A percentile compares a stretch with the other conserved stretches of the same genome.
Evolutionary conservation across 441 rosid species (phyloP).

Genomic region (Daphne laureola): DNA sequence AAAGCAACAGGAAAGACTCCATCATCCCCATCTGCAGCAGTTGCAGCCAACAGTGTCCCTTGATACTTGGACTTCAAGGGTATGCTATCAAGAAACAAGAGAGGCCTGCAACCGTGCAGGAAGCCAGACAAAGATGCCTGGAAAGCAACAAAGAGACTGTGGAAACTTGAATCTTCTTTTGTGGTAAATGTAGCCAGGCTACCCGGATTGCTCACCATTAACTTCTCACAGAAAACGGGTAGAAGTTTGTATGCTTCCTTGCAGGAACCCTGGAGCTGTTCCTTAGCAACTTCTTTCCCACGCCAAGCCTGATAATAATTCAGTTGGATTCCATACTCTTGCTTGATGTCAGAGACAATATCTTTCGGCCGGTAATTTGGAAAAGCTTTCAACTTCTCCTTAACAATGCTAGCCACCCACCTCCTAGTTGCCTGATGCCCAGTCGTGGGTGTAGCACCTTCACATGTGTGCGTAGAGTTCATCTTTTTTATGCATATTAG

Average conservation of each 20-base stretch:
- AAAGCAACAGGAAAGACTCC: constrained; percentile 81
- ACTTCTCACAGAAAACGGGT: constrained; percentile 61
- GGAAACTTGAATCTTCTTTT: constrained; percentile 66
- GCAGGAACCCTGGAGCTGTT: constrained; percentile 71
- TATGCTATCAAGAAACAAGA: constrained; percentile 49
- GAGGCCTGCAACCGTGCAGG: constrained; percentile 62
- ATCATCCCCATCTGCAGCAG: constrained; percentile 81
- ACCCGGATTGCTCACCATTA: constrained; percentile 73
- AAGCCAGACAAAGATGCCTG: constrained; percentile 64
- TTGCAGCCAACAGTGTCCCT: constrained; percentile 57
- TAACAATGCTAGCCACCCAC: constrained; percentile 66
- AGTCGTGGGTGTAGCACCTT: constrained; percentile 53
- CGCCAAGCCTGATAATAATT: constrained; percentile 76
- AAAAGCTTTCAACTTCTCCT: constrained; percentile 56
- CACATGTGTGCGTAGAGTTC: constrained; percentile 54
- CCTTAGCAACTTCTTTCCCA: constrained; percentile 63
- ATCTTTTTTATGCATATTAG: constrained; percentile 61
- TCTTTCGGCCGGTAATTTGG: constrained; percentile 67
- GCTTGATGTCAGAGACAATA: constrained; percentile 55
- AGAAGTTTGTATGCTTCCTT: constrained; percentile 62
- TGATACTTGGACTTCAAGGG: constrained; percentile 58
- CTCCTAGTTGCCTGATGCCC: constrained; percentile 63
- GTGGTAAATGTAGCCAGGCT: constrained; percentile 54
- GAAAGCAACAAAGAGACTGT: constrained; percentile 59
- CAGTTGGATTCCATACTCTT: constrained; percentile 65